Evolutionary conservation across 257 asterid genomes (phyloP), one percentile per base, ranked within the genome.

Genomic region (Salvia miltiorrhiza): DNA sequence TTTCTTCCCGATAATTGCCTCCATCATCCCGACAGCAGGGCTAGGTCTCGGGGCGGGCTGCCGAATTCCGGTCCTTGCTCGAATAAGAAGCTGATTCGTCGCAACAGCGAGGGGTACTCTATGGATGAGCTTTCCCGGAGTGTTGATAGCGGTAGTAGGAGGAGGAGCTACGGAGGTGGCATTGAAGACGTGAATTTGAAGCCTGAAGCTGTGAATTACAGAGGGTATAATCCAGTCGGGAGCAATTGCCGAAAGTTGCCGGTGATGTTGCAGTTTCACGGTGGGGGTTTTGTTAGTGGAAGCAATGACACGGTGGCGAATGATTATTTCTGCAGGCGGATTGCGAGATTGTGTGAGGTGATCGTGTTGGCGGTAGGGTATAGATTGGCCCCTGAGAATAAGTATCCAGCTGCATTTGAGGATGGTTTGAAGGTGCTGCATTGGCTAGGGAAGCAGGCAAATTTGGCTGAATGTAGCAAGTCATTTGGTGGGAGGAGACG

Each of bases 281-380:
- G 98, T 3, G 96, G 98, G 13, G 98, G 96, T 16, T 92, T 89
- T 72, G 95, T 92, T 35, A 86, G 92, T 41, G 96, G 96, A 61
- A 84, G 94, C 77, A 89, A 82, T 60, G 98, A 89, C 58, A 87
- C 96, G 4, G 87, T 78, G 68, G 85, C 92, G 2, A 92, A 87
- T 73, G 98, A 92, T 79, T 80, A 76, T 63, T 92, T 89, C 67
- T 92, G 98, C 70, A 70, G 98, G 77, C 79, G 96, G 74, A 83
- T 92, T 35, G 98, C 96, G 0, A 86, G 86, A 52, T 75, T 86
- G 6, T 89, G 96, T 65, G 98, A 92, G 73, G 96, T 92, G 69
- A 92, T 92, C 72, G 96, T 92, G 37, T 63, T 92, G 82, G 94
- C 92, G 0, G 96, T 92, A 73, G 98, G 98, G 9, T 92, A 92